Conservation (phyloP, 2,329 filamentous ascomycete species). For the Trichoderma guizhouense region DNA sequence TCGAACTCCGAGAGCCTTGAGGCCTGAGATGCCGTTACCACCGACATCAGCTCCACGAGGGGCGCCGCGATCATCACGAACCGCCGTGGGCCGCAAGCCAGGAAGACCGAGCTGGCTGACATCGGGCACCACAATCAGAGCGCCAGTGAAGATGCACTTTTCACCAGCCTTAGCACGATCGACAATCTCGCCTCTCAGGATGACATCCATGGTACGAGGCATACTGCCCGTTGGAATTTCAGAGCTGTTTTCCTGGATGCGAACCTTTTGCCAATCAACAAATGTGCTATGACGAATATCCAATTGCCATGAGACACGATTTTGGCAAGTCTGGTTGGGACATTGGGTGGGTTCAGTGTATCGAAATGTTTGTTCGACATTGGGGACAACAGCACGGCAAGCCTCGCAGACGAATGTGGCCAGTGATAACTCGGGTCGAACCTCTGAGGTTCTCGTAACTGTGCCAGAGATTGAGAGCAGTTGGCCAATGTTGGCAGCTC, state of each 20-base stretch:
- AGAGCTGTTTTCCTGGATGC: constrained; percentile 96
- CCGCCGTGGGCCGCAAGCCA: constrained; percentile 75
- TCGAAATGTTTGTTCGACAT: constrained; percentile 95
- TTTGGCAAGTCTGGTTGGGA: constrained; percentile 81
- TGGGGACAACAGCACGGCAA: constrained; percentile 79
- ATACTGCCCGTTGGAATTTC: constrained; percentile 98
- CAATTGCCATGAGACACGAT: constrained; percentile 90
- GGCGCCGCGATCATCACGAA: constrained; percentile 75
- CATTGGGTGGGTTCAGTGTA: constrained; percentile 97
- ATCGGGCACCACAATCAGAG: constrained; percentile 93
- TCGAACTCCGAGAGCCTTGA: constrained; percentile 89
- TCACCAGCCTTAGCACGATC: constrained; percentile 96
- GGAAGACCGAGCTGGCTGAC: constrained; percentile 92
- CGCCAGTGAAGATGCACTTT: constrained; percentile 96
- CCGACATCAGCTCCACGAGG: constrained; percentile 74
- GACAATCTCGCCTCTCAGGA: constrained; percentile 93
- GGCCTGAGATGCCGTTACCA: constrained; percentile 77
- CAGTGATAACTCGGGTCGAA: constrained; percentile 85
- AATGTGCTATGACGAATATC: constrained; percentile 97
- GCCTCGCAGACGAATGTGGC: constrained; percentile 90
- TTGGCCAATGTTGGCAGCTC: constrained; percentile 87
- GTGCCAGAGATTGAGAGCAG: constrained; percentile 95
- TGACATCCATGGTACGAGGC: constrained; percentile 97
- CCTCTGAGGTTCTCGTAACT: constrained; percentile 94
- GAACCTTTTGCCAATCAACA: constrained; percentile 98